Evolutionary conservation across 2,329 filamentous ascomycete genomes (phyloP), one percentile per base, ranked within the genome.

Genomic region (Piedraia hortae): DNA sequence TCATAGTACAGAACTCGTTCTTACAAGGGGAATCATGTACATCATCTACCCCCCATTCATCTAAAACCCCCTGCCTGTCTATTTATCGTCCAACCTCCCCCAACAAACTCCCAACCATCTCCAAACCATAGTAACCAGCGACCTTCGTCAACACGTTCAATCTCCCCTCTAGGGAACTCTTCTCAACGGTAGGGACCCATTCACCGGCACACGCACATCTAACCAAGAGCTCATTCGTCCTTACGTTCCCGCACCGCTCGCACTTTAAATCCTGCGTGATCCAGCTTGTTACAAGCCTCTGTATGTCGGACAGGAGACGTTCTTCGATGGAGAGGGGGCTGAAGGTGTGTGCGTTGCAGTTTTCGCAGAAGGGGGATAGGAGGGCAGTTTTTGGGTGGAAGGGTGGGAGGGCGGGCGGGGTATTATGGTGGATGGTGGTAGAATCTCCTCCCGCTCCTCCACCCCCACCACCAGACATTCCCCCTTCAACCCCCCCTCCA

Each of bases 151-250:
- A 68, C 4, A 90, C 70, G 18, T 44, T 54, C 36, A 93, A 35
- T 39, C 52, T 59, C 40, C 53, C 61, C 37, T 60, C 46, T 12
- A 82, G 50, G 13, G 72, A 71, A 14, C 58, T 62, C 31, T 58
- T 55, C 33, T 67, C 59, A 27, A 80, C 54, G 10, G 65, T 74
- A 31, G 63, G 63, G 10, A 56, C 58, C 85, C 85, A 97, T 27
- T 61, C 59, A 3, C 85, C 85, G 28, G 74, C 75, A 51, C 85
- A 97, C 6, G 68, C 71, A 46, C 88, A 97, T 45, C 93, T 80
- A 44, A 91, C 82, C 66, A 85, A 78, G 36, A 93, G 88, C 38
- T 91, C 82, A 42, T 90, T 93, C 18, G 74, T 56, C 39, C 77
- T 54, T 17, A 90, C 46, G 3, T 48, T 36, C 18, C 44, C 45